Base-by-base conservation (phyloP, 1,284 basidiomycete genomes). In the Wallemia mellicola region DNA sequence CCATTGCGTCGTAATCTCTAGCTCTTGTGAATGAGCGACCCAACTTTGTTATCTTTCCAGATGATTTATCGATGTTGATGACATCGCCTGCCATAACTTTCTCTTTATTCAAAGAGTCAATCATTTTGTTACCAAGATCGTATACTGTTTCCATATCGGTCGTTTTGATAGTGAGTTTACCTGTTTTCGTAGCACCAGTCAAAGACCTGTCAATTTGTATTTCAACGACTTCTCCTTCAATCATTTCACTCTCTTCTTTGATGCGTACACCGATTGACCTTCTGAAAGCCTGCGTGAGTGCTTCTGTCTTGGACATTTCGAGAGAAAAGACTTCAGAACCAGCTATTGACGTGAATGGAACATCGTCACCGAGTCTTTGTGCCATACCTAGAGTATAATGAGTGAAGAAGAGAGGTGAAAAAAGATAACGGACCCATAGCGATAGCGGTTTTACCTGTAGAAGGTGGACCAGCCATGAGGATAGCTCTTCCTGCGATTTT, bases 61-160 rank as follows among this genome's bases (percentile, higher is more conserved):
- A 84, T 1, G 88, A 86, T 71, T 98, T 96, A 76, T 98, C 92
- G 65, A 98, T 95, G 57, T 85, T 79, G 63, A 98, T 82, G 15
- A 98, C 84, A 67, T 98, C 92, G 27, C 94, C 92, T 0, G 92
- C 92, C 1, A 89, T 77, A 17, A 98, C 85, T 68, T 96, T 98
- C 73, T 98, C 91, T 71, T 92, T 94, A 58, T 87, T 83, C 48
- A 98, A 72, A 7, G 89, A 82, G 67, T 98, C 92, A 62, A 98
- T 96, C 94, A 98, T 98, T 76, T 98, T 98, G 61, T 83, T 89
- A 9, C 94, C 94, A 22, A 98, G 77, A 71, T 98, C 94, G 69
- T 98, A 98, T 54, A 98, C 86, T 17, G 92, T 98, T 74, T 98
- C 92, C 92, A 98, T 98, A 70, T 98, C 92, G 2, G 91, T 96